Conservation (phyloP, 768 basidiomycete genomes). For the Postia placenta region DNA sequence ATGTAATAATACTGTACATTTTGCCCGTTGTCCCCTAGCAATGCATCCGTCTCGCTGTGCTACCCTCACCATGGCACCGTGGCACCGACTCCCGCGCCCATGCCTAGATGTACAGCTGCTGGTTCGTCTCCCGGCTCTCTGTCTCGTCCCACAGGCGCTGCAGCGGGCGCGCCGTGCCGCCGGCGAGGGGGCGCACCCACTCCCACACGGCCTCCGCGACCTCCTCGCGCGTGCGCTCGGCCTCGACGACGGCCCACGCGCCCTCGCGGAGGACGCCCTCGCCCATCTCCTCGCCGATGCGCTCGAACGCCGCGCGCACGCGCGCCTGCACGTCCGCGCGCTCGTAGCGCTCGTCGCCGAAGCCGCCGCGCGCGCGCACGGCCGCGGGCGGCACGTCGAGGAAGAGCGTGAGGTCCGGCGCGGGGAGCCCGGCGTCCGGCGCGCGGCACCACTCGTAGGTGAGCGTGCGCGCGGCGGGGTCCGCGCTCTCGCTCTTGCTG, state of each 20-base stretch:
- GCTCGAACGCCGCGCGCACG: conserved; percentile 55
- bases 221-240: conserved; percentile 40
- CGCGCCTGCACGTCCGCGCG: conserved; percentile 65
- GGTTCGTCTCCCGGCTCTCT: conserved; percentile 15
- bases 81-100: not conserved
- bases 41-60: not conserved
- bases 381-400: conserved; percentile 72
- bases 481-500: conserved; percentile 45
- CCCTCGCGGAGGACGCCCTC: conserved; percentile 17
- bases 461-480: too few species aligned
- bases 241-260: conserved; percentile 55
- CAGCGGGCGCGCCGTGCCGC: conserved; percentile 36
- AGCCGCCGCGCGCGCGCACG: conserved; percentile 68
- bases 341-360: conserved; percentile 87
- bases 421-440: conserved; percentile 83
- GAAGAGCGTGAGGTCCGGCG: conserved; percentile 85
- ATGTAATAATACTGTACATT: too few species aligned
- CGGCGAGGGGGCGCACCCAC: conserved; percentile 37
- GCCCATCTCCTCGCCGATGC: conserved; percentile 48
- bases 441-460: conserved; percentile 78
- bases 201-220: conserved; percentile 55
- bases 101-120: conserved; percentile 13
- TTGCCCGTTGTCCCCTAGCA: too few species aligned
- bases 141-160: conserved; percentile 43
- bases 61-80: not conserved